These are phyloP conservation scores for Aspergillus puulaauensis DNA, from an alignment of 2,329 filamentous ascomycete genomes.

Conservation along the genomic window DNA sequence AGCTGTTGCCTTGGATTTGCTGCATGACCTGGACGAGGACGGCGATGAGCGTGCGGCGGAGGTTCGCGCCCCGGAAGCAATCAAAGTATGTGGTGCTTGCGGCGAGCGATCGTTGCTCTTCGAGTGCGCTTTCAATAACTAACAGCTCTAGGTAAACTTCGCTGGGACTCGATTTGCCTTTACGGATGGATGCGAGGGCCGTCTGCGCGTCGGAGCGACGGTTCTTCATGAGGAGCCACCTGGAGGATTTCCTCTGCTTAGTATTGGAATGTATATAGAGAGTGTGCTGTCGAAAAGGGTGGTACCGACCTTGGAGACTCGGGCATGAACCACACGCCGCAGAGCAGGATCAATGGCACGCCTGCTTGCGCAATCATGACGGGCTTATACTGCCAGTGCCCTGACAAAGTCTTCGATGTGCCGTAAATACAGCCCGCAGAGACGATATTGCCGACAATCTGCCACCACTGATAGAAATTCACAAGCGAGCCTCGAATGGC, in stretches of 20 bases:
- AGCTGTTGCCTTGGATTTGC: not conserved
- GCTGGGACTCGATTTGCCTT: not conserved
- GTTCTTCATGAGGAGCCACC: not conserved
- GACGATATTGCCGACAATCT: not conserved
- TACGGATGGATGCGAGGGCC: not conserved
- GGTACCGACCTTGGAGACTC: not conserved
- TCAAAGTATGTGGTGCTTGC: slow-evolving; percentile 65
- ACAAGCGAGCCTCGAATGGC: not conserved
- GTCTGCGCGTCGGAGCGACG: not conserved
- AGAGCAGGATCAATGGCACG: not conserved
- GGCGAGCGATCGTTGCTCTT: slow-evolving; percentile 71
- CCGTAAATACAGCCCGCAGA: not conserved
- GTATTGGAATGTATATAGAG: too few relatives aligned
- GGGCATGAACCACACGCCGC: not conserved
- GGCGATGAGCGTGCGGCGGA: not conserved
- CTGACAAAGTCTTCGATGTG: not conserved
- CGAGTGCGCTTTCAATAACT: slow-evolving; percentile 86
- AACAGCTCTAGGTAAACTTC: slow-evolving; percentile 47
- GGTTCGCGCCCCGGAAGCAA: not conserved
- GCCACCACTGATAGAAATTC: not conserved
- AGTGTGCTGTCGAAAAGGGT: not conserved
- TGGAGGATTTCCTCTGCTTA: not conserved
- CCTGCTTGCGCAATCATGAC: not conserved
- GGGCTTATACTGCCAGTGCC: not conserved
- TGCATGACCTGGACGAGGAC: not conserved